Base-by-base conservation (phyloP, 192 early-diverging fungal species). In the Cladochytrium replicatum region DNA sequence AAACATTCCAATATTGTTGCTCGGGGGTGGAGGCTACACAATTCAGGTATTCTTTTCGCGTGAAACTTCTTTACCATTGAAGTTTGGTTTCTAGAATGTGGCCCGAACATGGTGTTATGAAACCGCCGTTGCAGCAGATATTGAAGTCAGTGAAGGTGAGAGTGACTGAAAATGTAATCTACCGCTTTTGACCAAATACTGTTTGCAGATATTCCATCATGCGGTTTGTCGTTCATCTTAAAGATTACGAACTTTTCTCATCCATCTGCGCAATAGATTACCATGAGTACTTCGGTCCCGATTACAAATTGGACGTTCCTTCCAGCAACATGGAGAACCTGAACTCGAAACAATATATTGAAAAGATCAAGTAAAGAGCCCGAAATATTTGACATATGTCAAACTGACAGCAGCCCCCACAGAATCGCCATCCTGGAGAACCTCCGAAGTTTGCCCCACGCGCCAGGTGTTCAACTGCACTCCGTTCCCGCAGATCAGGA, bases 1-100 rank as follows among this genome's bases (percentile, higher is more conserved):
- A 50, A 84, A 89, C 54, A 67, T 99, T 15, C 95, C 95, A 3
- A 75, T 92, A 48, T 52, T 99, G 50, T 78, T 97, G 19, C 71
- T 99, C 21, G 95, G 95, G 34, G 95, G 95, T 4, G 95, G 96
- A 15, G 96, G 96, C 1, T 99, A 99, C 56, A 93, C 79, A 19
- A 82, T 81, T 22, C 54, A 83, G n/a, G n/a, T n/a, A n/a, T n/a
- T n/a, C n/a, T n/a, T n/a, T n/a, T n/a, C n/a, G n/a, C n/a, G n/a
- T n/a, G n/a, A n/a, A 6, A 6, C 4, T 23, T 3, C 25, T 3
- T 41, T 41, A 3, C 25, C 25, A 3, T 41, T 41, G 27, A n/a
- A n/a, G n/a, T n/a, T n/a, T n/a, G n/a, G n/a, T n/a, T n/a, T n/a
- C n/a, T n/a, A n/a, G 7, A 92, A 99, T 68, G 88, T 91, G 2